Percentiles rank a stretch among this genome's conserved stretches.
Evolutionary conservation across 352 stramenopile genomes (phyloP).

Genomic region (Pythium brachiatum): DNA sequence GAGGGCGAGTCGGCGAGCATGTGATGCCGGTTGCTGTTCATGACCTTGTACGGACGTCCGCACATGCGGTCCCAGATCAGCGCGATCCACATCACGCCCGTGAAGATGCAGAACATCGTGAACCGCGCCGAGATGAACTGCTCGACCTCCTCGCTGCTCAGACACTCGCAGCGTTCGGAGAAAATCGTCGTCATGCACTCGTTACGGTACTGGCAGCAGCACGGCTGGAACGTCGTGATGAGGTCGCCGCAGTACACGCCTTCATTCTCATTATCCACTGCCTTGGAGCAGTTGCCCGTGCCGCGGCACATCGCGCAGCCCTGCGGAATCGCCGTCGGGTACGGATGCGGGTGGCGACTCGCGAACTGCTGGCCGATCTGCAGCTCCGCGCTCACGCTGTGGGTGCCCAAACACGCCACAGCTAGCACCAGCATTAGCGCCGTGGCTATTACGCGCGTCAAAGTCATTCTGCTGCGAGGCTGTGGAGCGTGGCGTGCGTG

Average conservation of each 20-base stretch:
- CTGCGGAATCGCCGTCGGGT: constrained; percentile 26
- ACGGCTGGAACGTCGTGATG: constrained; percentile 60
- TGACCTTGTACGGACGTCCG: constrained; percentile 67
- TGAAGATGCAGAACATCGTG: constrained; percentile 69
- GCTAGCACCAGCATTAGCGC: not conserved
- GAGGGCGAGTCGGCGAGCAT: constrained; percentile 56
- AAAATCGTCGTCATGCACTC: constrained; percentile 80
- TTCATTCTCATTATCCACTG: constrained; percentile 42
- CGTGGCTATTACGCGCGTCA: constrained; percentile 2
- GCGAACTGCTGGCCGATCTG: constrained; percentile 22
- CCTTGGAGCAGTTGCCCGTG: constrained; percentile 62
- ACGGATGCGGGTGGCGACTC: constrained; percentile 24
- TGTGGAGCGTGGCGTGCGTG: not conserved
- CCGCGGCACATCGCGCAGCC: constrained; percentile 60
- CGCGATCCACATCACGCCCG: constrained; percentile 49
- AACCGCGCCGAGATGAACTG: constrained; percentile 67
- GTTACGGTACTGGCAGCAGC: constrained; percentile 71
- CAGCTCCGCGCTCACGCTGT: constrained; percentile 13
- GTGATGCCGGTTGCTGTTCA: constrained; percentile 70
- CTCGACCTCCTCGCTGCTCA: constrained; percentile 52
- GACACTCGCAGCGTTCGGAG: constrained; percentile 65
- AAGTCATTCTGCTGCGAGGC: not conserved
- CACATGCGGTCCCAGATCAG: constrained; percentile 80
- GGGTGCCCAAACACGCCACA: not conserved
- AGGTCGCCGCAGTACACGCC: constrained; percentile 74